phyloP scores from a whole-genome alignment of 768 basidiomycete species.

The Leucosporidium scottii region DNA sequence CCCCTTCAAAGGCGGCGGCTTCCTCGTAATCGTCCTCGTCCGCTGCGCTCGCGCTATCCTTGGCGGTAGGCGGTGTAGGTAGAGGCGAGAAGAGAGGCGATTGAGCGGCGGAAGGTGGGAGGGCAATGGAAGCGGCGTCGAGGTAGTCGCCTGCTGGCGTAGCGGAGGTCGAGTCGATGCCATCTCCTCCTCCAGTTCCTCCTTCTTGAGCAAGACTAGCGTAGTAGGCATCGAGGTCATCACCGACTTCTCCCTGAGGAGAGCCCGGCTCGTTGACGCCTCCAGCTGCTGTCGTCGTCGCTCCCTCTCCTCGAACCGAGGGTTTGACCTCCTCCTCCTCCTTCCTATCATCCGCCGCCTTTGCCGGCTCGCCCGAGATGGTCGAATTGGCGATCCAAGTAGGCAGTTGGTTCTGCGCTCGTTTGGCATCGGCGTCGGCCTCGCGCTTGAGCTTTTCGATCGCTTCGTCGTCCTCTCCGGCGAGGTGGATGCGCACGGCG shows the following conservation, averaged over 20 bases:
- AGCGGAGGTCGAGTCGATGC: background rate
- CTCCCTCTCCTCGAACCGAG: background rate
- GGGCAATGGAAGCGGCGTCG: background rate
- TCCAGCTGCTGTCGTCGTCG: too few species aligned
- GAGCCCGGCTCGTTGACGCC: too few species aligned
- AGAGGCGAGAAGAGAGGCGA: slow-evolving; percentile 6
- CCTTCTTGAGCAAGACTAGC: slow-evolving; percentile 29
- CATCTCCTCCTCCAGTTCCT: background rate
- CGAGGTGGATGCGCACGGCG: slow-evolving; percentile 65
- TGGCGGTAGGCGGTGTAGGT: background rate
- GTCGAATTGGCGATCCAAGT: slow-evolving; percentile 95
- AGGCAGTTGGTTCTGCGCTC: slow-evolving; percentile 81
- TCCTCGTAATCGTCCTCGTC: slow-evolving; percentile 20
- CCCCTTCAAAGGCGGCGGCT: background rate
- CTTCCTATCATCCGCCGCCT: slow-evolving; percentile 48
- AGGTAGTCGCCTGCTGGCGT: background rate
- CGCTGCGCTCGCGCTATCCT: slow-evolving; percentile 1
- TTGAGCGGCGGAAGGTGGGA: background rate
- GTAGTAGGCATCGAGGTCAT: slow-evolving; percentile 38
- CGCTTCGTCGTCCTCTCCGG: slow-evolving; percentile 78
- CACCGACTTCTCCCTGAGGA: background rate
- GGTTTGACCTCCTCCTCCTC: background rate
- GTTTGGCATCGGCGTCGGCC: slow-evolving; percentile 71
- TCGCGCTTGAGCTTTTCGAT: slow-evolving; percentile 65
- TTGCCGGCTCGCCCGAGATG: slow-evolving; percentile 83